Conservation (phyloP, 441 rosid genomes). For the Gossypium gossypioides region DNA sequence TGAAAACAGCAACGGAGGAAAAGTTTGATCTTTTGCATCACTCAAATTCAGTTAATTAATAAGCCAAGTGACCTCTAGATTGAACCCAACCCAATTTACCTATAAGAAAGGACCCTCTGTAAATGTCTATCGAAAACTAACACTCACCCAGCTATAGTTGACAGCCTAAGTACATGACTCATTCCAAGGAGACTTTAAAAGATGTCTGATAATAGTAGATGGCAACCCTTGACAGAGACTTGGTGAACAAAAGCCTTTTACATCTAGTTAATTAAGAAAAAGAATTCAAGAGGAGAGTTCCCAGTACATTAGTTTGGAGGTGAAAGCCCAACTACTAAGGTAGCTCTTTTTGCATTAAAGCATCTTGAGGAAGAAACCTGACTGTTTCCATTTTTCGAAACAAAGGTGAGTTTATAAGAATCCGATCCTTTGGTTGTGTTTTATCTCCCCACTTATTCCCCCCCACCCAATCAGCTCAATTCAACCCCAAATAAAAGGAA, state of each 20-base stretch:
- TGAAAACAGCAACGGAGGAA: background rate
- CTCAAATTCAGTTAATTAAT: background rate
- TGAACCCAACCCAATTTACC: conserved; percentile 1
- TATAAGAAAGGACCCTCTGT: background rate
- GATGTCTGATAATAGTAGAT: background rate
- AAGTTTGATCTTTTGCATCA: background rate
- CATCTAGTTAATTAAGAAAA: background rate
- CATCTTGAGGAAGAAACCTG: background rate
- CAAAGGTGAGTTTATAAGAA: background rate
- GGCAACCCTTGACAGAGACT: background rate
- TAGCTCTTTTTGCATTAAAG: background rate
- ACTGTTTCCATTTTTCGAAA: background rate
- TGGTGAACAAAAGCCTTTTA: background rate
- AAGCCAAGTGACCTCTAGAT: background rate
- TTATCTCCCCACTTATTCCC: background rate
- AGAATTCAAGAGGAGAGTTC: background rate
- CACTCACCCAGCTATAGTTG: background rate
- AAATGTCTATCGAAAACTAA: background rate
- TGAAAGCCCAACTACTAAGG: background rate
- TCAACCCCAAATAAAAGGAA: background rate
- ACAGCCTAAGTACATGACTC: background rate
- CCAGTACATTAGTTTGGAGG: background rate
- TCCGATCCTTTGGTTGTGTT: background rate
- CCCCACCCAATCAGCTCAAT: background rate
- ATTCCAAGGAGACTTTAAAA: background rate